Base-by-base conservation (phyloP, 2,329 filamentous ascomycete genomes). In the Diplodia intermedia region DNA sequence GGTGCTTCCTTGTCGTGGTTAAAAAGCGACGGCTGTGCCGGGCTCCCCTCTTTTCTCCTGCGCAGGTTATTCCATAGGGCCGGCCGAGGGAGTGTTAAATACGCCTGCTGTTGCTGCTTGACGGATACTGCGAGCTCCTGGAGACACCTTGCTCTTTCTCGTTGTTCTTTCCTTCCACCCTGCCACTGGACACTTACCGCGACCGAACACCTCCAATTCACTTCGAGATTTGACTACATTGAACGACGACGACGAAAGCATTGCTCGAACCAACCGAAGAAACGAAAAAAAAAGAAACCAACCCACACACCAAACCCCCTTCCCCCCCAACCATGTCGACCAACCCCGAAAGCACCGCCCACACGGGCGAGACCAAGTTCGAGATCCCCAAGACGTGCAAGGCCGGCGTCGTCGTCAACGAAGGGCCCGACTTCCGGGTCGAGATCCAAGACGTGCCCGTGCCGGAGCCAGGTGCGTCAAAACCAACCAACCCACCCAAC, bases 361-460 rank as follows among this genome's bases (percentile, higher is more conserved):
- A 38, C 9, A 26, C 36, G 23, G 63, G 31, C 26, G 66, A 61
- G 9, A 11, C 23, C 18, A 53, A 65, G 26, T 80, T 77, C 68
- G 76, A 81, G 4, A 82, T 85, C 57, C 84, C 83, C 1, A 82
- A 82, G 53, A 80, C 79, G 63, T 85, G 84, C 73, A 84, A 85
- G 71, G 84, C 80, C 4, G 84, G 83, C n/a, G 83, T 85, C 7
- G 83, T 85, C 2, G 78, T 84, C 43, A 84, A 86, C 68, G 81
- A 83, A 73, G 84, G 84, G 1, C 82, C 83, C 0, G 75, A 84
- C 69, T 86, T 85, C 69, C 73, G 74, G 20, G 76, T 85, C 47
- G 79, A 82, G 67, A 80, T 85, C 4, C 78, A 82, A 71, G 78
- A 79, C 67, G 79, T 86, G 6, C 78, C 79, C 1, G 82, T 85